Evolutionary conservation across 2,329 filamentous ascomycete species (phyloP), one percentile per base, ranked within the genome.

Genomic region (Epichloe coenophiala): DNA sequence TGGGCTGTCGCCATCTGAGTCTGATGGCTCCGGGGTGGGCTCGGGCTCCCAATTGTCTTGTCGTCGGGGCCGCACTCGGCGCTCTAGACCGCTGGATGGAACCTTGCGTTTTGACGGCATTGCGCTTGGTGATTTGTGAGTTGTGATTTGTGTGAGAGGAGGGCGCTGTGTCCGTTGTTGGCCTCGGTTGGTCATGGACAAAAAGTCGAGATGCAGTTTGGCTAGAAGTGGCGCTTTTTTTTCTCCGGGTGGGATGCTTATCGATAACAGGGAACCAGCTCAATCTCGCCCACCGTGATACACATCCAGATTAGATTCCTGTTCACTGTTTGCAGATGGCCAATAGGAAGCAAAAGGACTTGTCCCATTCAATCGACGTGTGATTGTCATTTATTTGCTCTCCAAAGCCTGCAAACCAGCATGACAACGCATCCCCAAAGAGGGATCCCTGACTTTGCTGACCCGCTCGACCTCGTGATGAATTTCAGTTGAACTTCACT

Each of bases 11-110:
- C 67, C 62, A 47, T 61, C 61, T 4, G 60, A 59, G 33, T 49
- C 40, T 1, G 54, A 53, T 27, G 55, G 55, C 2, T 55, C 53
- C n/a, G 56, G 55, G 31, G 58, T 59, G n/a, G 54, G 55, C 9
- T 66, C 49, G 56, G 63, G 37, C 27, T 70, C 68, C 57, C 67
- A 69, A 48, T 72, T 65, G 27, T 74, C 71, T 31, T 74, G 68
- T 33, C 61, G 68, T 45, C 72, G 63, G 1, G 68, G 65, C 37
- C 69, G 68, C 1, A 75, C 72, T 41, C 71, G 65, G 51, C 71
- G 64, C 53, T 71, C 67, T 2, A 73, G 59, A 9, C 63, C 66
- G 6, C 60, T 40, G 1, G 62, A 60, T 1, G 65, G 63, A 3
- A 63, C 49, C 57, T 72, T 75, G 41, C 75, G 67, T 53, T 68